These are phyloP conservation scores for Plasmodium ovale DNA, from an alignment of 169 alveolate genomes.

Conservation along the genomic window DNA sequence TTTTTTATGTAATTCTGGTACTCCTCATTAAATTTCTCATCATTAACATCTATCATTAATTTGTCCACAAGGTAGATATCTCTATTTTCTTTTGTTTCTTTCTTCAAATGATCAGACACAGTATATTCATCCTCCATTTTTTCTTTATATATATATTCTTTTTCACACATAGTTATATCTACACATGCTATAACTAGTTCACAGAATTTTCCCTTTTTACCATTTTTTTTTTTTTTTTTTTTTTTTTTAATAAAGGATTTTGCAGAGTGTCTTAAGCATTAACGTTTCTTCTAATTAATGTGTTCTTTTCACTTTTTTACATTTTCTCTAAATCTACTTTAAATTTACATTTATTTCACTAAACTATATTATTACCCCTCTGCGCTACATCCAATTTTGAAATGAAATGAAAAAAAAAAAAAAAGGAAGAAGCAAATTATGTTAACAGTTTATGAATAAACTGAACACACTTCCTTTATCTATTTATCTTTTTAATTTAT, in stretches of 20 bases:
- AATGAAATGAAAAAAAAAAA: background rate
- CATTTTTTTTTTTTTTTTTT: no score
- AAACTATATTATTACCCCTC: background rate
- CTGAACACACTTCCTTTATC: no score
- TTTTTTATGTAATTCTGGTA: conserved; percentile 23
- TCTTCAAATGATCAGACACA: conserved; percentile 4
- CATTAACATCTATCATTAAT: conserved; percentile 17
- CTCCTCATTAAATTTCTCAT: conserved; percentile 16
- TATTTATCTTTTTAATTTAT: no score
- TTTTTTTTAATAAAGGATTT: background rate
- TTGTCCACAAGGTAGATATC: conserved; percentile 13
- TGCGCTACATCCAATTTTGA: background rate
- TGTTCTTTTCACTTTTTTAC: background rate
- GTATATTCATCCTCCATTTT: conserved; percentile 29
- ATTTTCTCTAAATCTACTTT: background rate
- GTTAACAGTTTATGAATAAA: no score
- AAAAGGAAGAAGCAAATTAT: background rate
- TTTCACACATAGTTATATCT: background rate
- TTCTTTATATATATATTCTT: conserved; percentile 15
- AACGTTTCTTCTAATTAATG: background rate
- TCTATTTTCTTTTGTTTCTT: conserved; percentile 29
- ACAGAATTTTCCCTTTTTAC: background rate
- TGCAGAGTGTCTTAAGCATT: background rate
- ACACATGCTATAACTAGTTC: background rate
- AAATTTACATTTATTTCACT: background rate